Evolutionary conservation across 2,329 filamentous ascomycete species (phyloP), one percentile per base, ranked within the genome.

Genomic region (Pseudogymnoascus sp.): DNA sequence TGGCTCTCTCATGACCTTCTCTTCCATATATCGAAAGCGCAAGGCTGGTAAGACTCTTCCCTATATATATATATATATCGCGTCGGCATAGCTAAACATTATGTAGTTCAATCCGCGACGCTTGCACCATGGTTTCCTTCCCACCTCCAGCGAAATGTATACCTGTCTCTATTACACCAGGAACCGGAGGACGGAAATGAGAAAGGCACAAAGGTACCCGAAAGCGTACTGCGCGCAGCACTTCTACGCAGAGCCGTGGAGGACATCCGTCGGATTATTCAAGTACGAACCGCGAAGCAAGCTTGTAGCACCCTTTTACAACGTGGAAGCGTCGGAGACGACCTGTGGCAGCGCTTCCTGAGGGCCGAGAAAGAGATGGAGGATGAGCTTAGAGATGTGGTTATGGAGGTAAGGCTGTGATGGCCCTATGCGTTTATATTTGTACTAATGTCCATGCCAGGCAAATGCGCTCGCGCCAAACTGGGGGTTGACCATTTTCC

Each of bases 301-400:
- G 91, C 94, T 6, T 85, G 96, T 70, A 87, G 88, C 71, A 83
- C 86, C 22, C 78, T 99, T 66, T 76, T 97, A 68, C 91, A 96
- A 75, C 82, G 91, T 65, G 94, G 94, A 57, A 96, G 91, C 70
- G 91, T 99, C 1, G 93, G 94, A 12, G 94, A 99, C 73, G 94
- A 99, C 74, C 76, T 99, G 67, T 96, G 91, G 89, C 90, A 97
- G 78, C 82, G 93, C 38, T 96, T 97, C 74, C 76, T 87, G 75
- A 83, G 91, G 58, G 94, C 93, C 0, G 94, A 99, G 82, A 92
- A 95, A 78, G 94, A 99, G 76, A 95, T 97, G 80, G 92, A 99
- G 77, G 90, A 91, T 67, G 94, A 99, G 76, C 80, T 99, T 64
- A 85, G 90, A 69, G 94, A 99, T 75, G 93, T 97, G 22, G 91